Base-by-base conservation (phyloP, 2,329 filamentous ascomycete genomes). In the Neofusicoccum kwambonambiense region DNA sequence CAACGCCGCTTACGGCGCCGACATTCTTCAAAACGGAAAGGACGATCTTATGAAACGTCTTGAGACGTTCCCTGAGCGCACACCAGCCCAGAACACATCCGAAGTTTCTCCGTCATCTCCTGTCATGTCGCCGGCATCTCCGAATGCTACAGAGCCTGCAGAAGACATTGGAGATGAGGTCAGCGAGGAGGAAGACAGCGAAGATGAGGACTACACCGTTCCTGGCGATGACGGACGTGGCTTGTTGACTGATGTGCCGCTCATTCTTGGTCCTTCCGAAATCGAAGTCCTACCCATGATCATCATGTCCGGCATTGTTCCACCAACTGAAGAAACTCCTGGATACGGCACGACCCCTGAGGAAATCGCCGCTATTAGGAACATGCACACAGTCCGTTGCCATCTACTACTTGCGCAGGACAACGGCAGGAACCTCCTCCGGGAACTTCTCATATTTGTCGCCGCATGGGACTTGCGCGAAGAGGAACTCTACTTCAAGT, bases 261-360 rank as follows among this genome's bases (percentile, higher is more conserved):
- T 98, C 69, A 96, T 97, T 42, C 83, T 98, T 35, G 93, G 96
- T 49, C 94, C 94, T 0, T 93, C 93, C 64, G 94, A 98, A 77
- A 97, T 97, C 62, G 94, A 98, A 77, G 93, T 95, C 5, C 81
- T 98, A 62, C 94, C 96, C 64, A 97, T 97, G 93, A 96, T 97
- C 66, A 90, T 98, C 71, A 97, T 97, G 81, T 93, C 92, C 13
- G 96, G 93, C 67, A 96, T 98, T 62, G 87, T 97, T 22, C 91
- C 96, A 71, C 88, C 87, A n/a, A 83, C 87, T 66, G 91, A 90
- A 66, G 89, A 90, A 11, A 74, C 68, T 87, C 84, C 84, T 12
- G 89, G 89, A 12, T 74, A 78, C 62, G 74, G 77, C 52, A 69
- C 73, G 12, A 76, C 77, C 41, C 72, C 74, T 17, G 90, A 81